Percentiles rank a stretch among this genome's conserved stretches.
phyloP scores from a whole-genome alignment of 2,329 filamentous ascomycete genomes.

The Colletotrichum viniferum region DNA sequence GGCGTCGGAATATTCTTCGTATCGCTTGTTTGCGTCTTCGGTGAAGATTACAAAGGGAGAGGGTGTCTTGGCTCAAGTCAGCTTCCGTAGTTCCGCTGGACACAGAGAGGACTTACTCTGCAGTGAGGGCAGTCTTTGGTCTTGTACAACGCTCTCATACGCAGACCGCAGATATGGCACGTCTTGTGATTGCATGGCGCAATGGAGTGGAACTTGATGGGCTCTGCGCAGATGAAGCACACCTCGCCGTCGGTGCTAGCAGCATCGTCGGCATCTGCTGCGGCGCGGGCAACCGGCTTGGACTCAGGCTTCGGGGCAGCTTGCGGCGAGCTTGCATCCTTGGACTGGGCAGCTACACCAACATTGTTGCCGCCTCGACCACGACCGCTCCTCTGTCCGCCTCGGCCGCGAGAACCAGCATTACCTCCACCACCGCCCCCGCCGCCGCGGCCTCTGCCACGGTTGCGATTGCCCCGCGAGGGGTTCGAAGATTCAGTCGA shows the following conservation, averaged over 20 bases:
- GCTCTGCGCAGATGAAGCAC: constrained; percentile 97
- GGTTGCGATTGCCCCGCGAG: constrained; percentile 17
- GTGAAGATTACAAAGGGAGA: constrained; percentile 90
- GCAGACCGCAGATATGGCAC: constrained; percentile 92
- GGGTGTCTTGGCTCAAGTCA: constrained; percentile 55
- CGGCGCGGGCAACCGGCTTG: constrained; percentile 25
- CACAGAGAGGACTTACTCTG: constrained; percentile 60
- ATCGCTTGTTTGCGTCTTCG: constrained; percentile 80
- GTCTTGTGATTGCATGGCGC: constrained; percentile 95
- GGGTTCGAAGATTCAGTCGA: constrained; percentile 4
- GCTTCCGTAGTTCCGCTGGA: not conserved
- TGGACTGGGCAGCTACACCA: not conserved
- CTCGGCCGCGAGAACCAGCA: constrained; percentile 7
- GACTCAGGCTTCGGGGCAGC: constrained; percentile 5
- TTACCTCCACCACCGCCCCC: constrained; percentile 39
- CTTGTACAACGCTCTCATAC: constrained; percentile 93
- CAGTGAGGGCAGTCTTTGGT: constrained; percentile 97
- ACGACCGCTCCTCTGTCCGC: constrained; percentile 16
- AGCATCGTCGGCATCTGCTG: constrained; percentile 35
- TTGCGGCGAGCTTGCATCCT: not conserved
- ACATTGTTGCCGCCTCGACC: constrained; percentile 24
- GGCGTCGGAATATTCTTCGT: constrained; percentile 75
- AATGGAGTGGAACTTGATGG: constrained; percentile 84
- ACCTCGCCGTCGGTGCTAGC: constrained; percentile 74
- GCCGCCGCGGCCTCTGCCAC: constrained; percentile 25